phyloP scores from a whole-genome alignment of 2,329 filamentous ascomycete genomes.

The Xylariaceae sp. region DNA sequence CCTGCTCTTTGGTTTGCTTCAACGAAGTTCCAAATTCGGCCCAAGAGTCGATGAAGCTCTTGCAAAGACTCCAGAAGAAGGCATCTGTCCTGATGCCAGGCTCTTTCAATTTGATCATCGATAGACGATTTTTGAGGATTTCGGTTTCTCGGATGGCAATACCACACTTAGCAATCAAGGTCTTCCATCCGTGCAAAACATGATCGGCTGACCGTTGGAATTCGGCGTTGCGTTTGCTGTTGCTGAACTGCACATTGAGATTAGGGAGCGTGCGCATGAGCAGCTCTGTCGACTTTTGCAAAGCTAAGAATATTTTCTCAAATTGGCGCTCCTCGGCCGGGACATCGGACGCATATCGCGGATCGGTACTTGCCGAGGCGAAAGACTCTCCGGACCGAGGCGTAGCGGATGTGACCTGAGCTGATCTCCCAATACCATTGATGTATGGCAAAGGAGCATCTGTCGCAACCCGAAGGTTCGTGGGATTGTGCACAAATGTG shows the following conservation, averaged over 20 bases:
- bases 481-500: slow-evolving; percentile 44
- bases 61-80: slow-evolving; percentile 67
- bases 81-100: slow-evolving; percentile 65
- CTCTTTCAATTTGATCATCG: slow-evolving; percentile 79
- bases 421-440: slow-evolving; percentile 48
- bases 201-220: slow-evolving; percentile 56
- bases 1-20: slow-evolving; percentile 49
- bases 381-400: slow-evolving; percentile 83
- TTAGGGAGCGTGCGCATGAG: slow-evolving; percentile 68
- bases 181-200: slow-evolving; percentile 62
- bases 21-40: slow-evolving; percentile 60
- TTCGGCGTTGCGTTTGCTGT: slow-evolving; percentile 60
- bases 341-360: slow-evolving; percentile 57
- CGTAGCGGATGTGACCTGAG: slow-evolving; percentile 57
- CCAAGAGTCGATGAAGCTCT: slow-evolving; percentile 68
- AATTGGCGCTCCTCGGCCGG: slow-evolving; percentile 77
- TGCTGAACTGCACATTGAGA: slow-evolving; percentile 63
- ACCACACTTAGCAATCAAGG: slow-evolving; percentile 67
- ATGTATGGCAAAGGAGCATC: slow-evolving; percentile 48
- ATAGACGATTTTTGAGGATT: slow-evolving; percentile 67
- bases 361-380: slow-evolving; percentile 48
- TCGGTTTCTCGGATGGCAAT: slow-evolving; percentile 70
- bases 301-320: slow-evolving; percentile 73
- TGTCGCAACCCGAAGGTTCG: slow-evolving; percentile 54
- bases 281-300: slow-evolving; percentile 69